phyloP scores from a whole-genome alignment of 2,329 filamentous ascomycete genomes.

The Akanthomyces dipterigenus region DNA sequence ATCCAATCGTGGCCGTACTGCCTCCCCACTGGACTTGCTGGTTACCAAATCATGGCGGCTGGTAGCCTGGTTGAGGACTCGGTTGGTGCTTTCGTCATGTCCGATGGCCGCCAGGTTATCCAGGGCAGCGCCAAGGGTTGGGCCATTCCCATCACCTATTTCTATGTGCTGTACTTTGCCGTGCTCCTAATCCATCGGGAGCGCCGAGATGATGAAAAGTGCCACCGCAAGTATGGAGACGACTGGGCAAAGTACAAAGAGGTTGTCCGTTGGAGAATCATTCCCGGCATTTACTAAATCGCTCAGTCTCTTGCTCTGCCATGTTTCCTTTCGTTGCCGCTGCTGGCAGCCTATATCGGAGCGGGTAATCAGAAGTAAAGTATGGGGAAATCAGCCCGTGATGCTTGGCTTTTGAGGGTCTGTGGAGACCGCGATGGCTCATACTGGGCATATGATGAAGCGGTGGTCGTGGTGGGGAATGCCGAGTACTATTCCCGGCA shows the following conservation, averaged over 20 bases:
- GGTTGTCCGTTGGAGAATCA: conserved; percentile 72
- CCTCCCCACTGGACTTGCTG: conserved; percentile 77
- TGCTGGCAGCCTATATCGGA: neutral
- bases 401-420: neutral
- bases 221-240: conserved; percentile 79
- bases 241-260: conserved; percentile 89
- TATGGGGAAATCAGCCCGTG: neutral
- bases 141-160: conserved; percentile 87
- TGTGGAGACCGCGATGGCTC: neutral
- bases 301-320: neutral
- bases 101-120: conserved; percentile 57
- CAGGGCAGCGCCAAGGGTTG: conserved; percentile 70
- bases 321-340: neutral
- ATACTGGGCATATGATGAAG: neutral
- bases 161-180: conserved; percentile 89
- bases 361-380: neutral
- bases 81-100: conserved; percentile 48
- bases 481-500: neutral
- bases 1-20: conserved; percentile 87
- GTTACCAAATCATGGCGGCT: conserved; percentile 63
- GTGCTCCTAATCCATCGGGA: conserved; percentile 81
- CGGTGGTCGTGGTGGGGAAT: neutral
- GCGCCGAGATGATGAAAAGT: conserved; percentile 84
- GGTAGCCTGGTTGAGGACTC: conserved; percentile 44
- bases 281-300: conserved; percentile 73